phyloP scores from a whole-genome alignment of 192 early-diverging fungal genomes.

The Diversispora epigaea region DNA sequence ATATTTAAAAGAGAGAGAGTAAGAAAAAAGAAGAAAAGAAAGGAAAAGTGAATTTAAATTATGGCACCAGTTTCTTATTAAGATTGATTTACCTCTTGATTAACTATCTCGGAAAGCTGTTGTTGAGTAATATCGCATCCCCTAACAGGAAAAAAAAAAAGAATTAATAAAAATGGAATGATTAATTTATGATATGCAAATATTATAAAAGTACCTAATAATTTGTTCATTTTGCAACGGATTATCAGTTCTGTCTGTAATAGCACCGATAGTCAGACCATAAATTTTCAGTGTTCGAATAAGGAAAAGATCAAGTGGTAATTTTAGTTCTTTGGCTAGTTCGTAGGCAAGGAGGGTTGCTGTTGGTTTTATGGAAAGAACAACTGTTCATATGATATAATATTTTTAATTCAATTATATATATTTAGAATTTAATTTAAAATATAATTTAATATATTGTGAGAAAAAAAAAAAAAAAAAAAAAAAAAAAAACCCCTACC shows the following conservation, averaged over 20 bases:
- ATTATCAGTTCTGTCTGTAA: neutral
- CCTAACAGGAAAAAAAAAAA: neutral
- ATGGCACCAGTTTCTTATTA: no score
- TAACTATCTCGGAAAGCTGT: neutral
- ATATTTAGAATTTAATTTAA: neutral
- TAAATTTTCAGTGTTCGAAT: conserved; percentile 2
- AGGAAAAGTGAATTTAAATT: neutral
- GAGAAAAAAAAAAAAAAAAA: neutral
- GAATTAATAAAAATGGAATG: neutral
- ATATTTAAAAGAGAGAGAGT: neutral
- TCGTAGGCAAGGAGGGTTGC: neutral
- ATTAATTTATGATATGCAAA: no score
- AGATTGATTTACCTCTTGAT: neutral
- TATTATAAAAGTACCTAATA: neutral
- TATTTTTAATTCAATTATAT: neutral
- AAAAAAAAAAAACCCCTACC: neutral
- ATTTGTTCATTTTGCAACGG: conserved; percentile 23
- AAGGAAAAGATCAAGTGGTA: conserved; percentile 25
- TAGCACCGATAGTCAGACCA: conserved; percentile 23
- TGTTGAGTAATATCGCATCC: conserved; percentile 22
- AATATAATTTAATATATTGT: neutral
- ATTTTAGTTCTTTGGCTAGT: conserved; percentile 13
- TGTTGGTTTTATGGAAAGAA: conserved; percentile 16
- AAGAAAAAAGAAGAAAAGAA: neutral
- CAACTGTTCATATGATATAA: neutral